Evolutionary conservation across 306 rosid genomes (phyloP), one percentile per base, ranked within the genome.

Genomic region (Purshia tridentata): DNA sequence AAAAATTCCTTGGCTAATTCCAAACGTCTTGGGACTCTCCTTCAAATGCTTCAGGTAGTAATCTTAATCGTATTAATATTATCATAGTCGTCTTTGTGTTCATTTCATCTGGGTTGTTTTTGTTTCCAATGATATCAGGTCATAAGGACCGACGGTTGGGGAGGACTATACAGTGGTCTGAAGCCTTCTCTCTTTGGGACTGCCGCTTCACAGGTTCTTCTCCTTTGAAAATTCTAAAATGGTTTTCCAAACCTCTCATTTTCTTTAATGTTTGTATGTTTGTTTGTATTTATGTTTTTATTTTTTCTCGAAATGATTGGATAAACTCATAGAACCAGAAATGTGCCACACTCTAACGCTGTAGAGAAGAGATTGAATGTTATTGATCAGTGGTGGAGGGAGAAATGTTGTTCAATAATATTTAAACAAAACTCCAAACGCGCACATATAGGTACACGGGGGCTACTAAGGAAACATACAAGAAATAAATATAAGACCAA

Each of bases 131-230:
- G 37, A 19, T 67, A 74, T 14, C 50, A 91, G 94, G 90, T 91
- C 1, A 70, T 91, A 57, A 78, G 79, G 77, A 84, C 58, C 58
- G 97, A 91, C 71, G 94, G 97, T 12, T 88, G 92, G 97, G 92
- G 97, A 73, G 97, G 97, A 59, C 90, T 91, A 4, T 91, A 87
- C 75, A 88, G 97, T 46, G 97, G 97, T 67, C 90, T 91, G 20
- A 91, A 84, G 73, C 97, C 97, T 81, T 91, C 97, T 79, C 88
- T 91, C 57, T 81, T 91, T 10, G 97, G 97, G 47, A 91, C 94
- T 64, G 94, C 97, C 81, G 97, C 94, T 80, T 91, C 97, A 37
- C 96, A 90, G 91, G 96, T 90, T 62, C 42, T 52, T 48, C 65
- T 48, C 41, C 47, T n/a, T 42, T 41, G 5, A 4, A 2, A 35